These are phyloP conservation scores for Aureobasidium namibiae DNA, from an alignment of 2,329 filamentous ascomycete genomes.

Conservation along the genomic window DNA sequence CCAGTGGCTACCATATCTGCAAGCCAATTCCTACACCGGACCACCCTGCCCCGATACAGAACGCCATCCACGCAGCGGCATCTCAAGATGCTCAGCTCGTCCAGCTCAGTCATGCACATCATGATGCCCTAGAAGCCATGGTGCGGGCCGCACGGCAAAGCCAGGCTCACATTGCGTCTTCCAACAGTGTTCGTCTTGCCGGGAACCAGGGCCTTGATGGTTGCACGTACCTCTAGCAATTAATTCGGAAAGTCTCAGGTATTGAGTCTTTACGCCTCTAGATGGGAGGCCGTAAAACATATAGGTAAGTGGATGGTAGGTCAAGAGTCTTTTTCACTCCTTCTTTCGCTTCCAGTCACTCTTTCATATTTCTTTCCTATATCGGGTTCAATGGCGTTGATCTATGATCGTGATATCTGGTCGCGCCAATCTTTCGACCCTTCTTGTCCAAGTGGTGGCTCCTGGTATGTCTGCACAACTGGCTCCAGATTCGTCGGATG, in stretches of 20 bases:
- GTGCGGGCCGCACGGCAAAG: constrained; percentile 7
- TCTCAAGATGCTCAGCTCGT: not conserved
- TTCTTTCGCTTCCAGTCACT: not conserved
- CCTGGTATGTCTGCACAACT: constrained; percentile 6
- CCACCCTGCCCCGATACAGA: not conserved
- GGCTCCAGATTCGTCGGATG: constrained; percentile 11
- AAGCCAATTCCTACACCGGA: not conserved
- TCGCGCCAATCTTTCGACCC: constrained; percentile 5
- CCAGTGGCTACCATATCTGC: not conserved
- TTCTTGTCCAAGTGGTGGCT: constrained; percentile 5
- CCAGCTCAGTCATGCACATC: not conserved
- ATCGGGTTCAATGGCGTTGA: not conserved
- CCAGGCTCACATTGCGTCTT: constrained; percentile 7
- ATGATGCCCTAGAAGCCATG: not conserved
- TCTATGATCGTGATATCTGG: not conserved
- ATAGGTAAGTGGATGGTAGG: not conserved
- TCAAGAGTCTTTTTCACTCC: not conserved
- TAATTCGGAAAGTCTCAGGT: constrained; percentile 7
- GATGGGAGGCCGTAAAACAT: constrained; percentile 9
- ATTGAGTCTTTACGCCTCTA: not conserved
- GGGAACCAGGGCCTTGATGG: constrained; percentile 6
- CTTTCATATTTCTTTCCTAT: not conserved
- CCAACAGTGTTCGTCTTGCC: not conserved
- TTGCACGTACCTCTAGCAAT: constrained; percentile 9
- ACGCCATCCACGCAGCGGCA: not conserved